phyloP scores from a whole-genome alignment of 352 stramenopile genomes.

The Globisporangium okanoganense region DNA sequence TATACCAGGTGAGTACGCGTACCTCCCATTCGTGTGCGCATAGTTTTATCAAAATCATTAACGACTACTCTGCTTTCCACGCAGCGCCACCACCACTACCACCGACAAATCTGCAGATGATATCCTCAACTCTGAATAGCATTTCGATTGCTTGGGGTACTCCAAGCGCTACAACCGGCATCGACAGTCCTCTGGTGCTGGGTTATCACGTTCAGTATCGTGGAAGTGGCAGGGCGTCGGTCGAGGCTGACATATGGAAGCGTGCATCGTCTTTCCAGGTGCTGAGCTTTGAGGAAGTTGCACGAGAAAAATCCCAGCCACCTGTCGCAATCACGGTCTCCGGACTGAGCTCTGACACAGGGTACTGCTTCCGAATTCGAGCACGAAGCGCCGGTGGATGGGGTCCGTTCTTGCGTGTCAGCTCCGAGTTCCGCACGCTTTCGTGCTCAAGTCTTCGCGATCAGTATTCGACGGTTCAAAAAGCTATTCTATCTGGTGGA shows the following conservation, averaged over 20 bases:
- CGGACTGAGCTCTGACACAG: constrained; percentile 37
- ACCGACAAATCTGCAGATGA: constrained; percentile 27
- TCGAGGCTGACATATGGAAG: constrained; percentile 35
- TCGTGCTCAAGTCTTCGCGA: constrained; percentile 28
- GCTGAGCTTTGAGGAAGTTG: constrained; percentile 43
- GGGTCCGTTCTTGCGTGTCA: constrained; percentile 51
- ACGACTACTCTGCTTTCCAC: neutral
- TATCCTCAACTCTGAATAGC: constrained; percentile 37
- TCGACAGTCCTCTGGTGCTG: constrained; percentile 41
- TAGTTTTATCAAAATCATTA: neutral
- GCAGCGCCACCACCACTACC: constrained; percentile 29
- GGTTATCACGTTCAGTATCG: constrained; percentile 60
- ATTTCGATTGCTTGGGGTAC: constrained; percentile 44
- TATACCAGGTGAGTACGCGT: constrained; percentile 25
- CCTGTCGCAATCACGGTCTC: constrained; percentile 28
- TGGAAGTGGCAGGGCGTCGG: constrained; percentile 37
- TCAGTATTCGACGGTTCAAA: constrained; percentile 30
- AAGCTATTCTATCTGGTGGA: constrained; percentile 14
- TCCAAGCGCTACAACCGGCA: constrained; percentile 1
- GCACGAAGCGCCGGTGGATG: constrained; percentile 57
- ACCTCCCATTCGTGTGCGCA: too few relatives aligned
- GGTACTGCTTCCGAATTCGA: constrained; percentile 59
- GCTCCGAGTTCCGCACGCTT: constrained; percentile 32
- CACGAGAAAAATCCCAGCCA: constrained; percentile 21
- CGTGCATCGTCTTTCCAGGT: constrained; percentile 52